Evolutionary conservation across 2,329 filamentous ascomycete genomes (phyloP).

Genomic region (Calonectria pseudoturangicola): DNA sequence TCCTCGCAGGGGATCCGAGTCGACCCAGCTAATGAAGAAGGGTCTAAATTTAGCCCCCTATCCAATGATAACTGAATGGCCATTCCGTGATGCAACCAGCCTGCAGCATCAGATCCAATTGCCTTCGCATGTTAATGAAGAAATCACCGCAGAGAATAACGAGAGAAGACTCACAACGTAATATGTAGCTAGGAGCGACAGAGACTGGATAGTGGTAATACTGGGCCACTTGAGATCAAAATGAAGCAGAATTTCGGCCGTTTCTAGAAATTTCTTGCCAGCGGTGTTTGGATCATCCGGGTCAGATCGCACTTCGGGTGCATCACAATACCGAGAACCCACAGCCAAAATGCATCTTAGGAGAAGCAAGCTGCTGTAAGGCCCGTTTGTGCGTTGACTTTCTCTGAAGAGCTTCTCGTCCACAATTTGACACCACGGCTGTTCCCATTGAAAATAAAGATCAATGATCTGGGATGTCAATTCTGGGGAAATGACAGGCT

Average conservation of each 20-base stretch:
- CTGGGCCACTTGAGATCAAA: constrained; percentile 55
- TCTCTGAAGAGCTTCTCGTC: constrained; percentile 61
- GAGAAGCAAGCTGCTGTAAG: constrained; percentile 58
- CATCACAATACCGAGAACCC: constrained; percentile 59
- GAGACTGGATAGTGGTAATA: constrained; percentile 61
- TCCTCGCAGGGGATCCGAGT: constrained; percentile 16
- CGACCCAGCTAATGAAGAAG: background rate
- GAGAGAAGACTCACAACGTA: constrained; percentile 49
- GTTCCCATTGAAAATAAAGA: constrained; percentile 61
- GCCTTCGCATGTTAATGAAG: constrained; percentile 48
- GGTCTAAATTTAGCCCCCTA: constrained; percentile 62
- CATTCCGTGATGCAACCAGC: constrained; percentile 62
- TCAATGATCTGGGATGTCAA: constrained; percentile 51
- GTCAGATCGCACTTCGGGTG: constrained; percentile 56
- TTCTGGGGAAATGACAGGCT: constrained; percentile 44
- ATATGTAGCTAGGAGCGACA: constrained; percentile 57
- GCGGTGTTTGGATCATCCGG: constrained; percentile 59
- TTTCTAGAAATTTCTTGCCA: constrained; percentile 56
- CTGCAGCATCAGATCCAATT: constrained; percentile 59
- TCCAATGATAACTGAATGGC: constrained; percentile 60
- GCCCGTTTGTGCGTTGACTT: constrained; percentile 51
- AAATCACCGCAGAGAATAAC: background rate
- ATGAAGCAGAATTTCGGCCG: constrained; percentile 51
- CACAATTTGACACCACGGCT: constrained; percentile 60
- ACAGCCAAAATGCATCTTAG: constrained; percentile 60